phyloP scores from a whole-genome alignment of 768 basidiomycete species.

The Daedalea quercina region DNA sequence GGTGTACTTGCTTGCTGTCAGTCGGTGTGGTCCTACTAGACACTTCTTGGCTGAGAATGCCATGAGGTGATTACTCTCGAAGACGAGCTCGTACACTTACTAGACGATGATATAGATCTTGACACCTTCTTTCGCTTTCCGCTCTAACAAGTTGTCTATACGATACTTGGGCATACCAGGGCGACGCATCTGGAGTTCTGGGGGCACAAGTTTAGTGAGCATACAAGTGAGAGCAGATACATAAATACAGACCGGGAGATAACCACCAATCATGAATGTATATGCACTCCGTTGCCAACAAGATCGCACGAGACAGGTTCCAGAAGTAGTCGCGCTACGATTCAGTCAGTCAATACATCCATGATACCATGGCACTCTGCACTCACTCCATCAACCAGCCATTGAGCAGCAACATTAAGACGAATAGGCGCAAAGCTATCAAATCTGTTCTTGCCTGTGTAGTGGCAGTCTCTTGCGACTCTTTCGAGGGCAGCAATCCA shows the following conservation, averaged over 20 bases:
- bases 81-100: slow-evolving; percentile 34
- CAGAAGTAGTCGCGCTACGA: slow-evolving; percentile 92
- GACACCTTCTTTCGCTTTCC: slow-evolving; percentile 92
- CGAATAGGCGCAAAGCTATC: slow-evolving; percentile 92
- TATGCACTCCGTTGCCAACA: slow-evolving; percentile 80
- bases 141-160: slow-evolving; percentile 76
- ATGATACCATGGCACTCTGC: not conserved
- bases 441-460: slow-evolving; percentile 78
- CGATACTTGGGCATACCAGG: slow-evolving; percentile 82
- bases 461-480: slow-evolving; percentile 70
- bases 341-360: slow-evolving; percentile 2
- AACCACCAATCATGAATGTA: slow-evolving; percentile 99
- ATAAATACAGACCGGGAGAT: slow-evolving; percentile 56
- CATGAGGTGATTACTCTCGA: slow-evolving; percentile 1
- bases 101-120: slow-evolving; percentile 95
- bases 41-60: slow-evolving; percentile 77
- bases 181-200: slow-evolving; percentile 79
- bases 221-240: not conserved
- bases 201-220: slow-evolving; percentile 1
- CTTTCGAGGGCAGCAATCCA: slow-evolving; percentile 91
- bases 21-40: slow-evolving; percentile 92
- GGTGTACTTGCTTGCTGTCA: slow-evolving; percentile 70
- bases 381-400: slow-evolving; percentile 94
- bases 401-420: slow-evolving; percentile 90
- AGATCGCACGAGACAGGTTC: slow-evolving; percentile 89